Conservation (phyloP, 176 grass and related monocot species). For the Bolboschoenus planiculmis region DNA sequence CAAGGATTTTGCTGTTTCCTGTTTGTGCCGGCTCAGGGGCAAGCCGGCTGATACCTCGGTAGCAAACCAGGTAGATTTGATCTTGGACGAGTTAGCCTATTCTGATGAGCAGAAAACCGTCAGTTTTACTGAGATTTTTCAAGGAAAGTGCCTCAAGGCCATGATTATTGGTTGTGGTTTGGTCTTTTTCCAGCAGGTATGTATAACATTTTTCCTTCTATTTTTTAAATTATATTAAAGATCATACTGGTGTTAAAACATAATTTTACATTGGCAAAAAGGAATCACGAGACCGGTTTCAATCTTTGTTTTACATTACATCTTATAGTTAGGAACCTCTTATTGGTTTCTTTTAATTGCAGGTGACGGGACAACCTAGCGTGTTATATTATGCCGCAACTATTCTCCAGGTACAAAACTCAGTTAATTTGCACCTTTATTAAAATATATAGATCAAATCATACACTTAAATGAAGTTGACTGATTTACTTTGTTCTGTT, state of each 20-base stretch:
- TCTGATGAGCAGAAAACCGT: constrained; percentile 42
- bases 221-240: neutral
- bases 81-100: constrained; percentile 65
- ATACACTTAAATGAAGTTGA: neutral
- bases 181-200: constrained; percentile 96
- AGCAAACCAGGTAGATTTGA: constrained; percentile 50
- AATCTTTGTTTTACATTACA: neutral
- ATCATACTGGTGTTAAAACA: neutral
- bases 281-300: neutral
- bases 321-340: neutral
- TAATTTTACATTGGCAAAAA: neutral
- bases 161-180: constrained; percentile 84
- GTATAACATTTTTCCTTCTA: constrained; percentile 7
- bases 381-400: constrained; percentile 98
- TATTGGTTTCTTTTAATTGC: neutral
- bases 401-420: constrained; percentile 68
- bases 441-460: neutral
- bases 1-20: constrained; percentile 54
- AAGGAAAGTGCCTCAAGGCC: constrained; percentile 91
- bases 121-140: constrained; percentile 74
- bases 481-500: neutral
- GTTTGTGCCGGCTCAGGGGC: constrained; percentile 84
- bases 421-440: neutral
- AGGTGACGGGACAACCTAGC: constrained; percentile 96
- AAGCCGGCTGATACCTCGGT: constrained; percentile 38